phyloP scores from a whole-genome alignment of 768 basidiomycete genomes.

The Roridomyces roridus region DNA sequence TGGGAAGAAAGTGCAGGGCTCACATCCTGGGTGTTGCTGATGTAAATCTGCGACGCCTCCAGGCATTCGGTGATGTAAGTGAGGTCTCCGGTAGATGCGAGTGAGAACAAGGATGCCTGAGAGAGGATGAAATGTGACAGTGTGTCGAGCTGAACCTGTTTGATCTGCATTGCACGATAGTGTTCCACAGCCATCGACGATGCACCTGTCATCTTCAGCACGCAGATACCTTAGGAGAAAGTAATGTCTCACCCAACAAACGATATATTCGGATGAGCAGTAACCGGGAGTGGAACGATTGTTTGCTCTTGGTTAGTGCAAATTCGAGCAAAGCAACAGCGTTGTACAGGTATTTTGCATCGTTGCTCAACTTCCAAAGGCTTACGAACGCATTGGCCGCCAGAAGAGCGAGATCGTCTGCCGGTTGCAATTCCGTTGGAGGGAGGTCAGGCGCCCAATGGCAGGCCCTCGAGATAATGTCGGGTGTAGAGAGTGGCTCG shows the following conservation, averaged over 20 bases:
- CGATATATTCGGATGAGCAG: constrained; percentile 84
- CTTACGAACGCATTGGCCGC: constrained; percentile 72
- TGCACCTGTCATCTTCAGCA: constrained; percentile 55
- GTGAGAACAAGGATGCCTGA: constrained; percentile 79
- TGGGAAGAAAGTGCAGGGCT: constrained; percentile 12
- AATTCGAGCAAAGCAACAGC: constrained; percentile 75
- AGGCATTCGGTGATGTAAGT: constrained; percentile 78
- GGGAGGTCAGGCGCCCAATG: constrained; percentile 71
- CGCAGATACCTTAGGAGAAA: background rate
- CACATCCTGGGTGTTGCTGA: constrained; percentile 82
- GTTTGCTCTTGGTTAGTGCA: constrained; percentile 72
- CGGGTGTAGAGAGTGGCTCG: constrained; percentile 58
- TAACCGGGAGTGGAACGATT: constrained; percentile 80
- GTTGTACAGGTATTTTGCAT: constrained; percentile 65
- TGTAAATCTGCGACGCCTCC: constrained; percentile 82
- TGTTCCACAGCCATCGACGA: constrained; percentile 77
- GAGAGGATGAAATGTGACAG: constrained; percentile 84
- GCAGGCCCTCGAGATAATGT: constrained; percentile 71
- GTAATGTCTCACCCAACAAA: constrained; percentile 62
- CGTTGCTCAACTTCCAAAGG: constrained; percentile 62
- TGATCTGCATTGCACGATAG: constrained; percentile 77
- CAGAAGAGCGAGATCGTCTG: constrained; percentile 83
- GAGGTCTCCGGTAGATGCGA: constrained; percentile 77
- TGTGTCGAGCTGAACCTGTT: constrained; percentile 90
- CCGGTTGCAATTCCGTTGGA: constrained; percentile 83